phyloP scores from a whole-genome alignment of 148 eudicot genomes.

The Gaultheria prostrata region DNA sequence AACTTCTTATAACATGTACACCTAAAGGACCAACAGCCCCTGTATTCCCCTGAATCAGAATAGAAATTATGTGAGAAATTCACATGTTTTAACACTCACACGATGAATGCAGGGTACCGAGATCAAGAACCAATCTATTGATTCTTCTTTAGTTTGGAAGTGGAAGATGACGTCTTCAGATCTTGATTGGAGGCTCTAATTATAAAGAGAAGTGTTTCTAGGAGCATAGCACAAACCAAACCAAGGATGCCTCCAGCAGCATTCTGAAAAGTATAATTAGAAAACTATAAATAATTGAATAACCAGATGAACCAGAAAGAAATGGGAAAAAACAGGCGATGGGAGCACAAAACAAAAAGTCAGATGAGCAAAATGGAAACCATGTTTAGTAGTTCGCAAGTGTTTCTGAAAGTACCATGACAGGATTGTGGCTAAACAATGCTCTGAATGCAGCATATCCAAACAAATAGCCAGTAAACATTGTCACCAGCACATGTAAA shows the following conservation, averaged over 20 bases:
- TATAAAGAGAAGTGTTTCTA: constrained; percentile 87
- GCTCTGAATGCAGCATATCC: constrained; percentile 93
- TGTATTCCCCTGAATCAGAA: background rate
- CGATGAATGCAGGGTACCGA: background rate
- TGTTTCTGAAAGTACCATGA: constrained; percentile 53
- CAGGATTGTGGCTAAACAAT: constrained; percentile 69
- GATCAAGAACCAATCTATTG: constrained; percentile 18
- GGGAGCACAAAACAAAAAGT: background rate
- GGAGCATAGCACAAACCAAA: constrained; percentile 72
- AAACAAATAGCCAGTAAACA: constrained; percentile 86
- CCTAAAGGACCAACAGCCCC: background rate
- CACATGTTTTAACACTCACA: background rate
- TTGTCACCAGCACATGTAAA: constrained; percentile 73
- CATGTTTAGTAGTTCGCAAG: too few species aligned
- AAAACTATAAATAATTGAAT: constrained; percentile 17
- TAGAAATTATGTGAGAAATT: background rate
- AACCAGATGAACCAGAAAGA: background rate
- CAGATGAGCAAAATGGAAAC: background rate
- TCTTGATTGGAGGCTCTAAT: constrained; percentile 54
- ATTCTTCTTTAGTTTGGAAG: constrained; percentile 26
- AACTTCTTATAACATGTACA: background rate
- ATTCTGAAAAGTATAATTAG: constrained; percentile 43
- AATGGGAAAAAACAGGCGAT: background rate
- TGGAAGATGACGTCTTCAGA: constrained; percentile 16
- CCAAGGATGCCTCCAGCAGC: constrained; percentile 95